Evolutionary conservation across 2,329 filamentous ascomycete genomes (phyloP), one percentile per base, ranked within the genome.

Genomic region (Colletotrichum sp.): DNA sequence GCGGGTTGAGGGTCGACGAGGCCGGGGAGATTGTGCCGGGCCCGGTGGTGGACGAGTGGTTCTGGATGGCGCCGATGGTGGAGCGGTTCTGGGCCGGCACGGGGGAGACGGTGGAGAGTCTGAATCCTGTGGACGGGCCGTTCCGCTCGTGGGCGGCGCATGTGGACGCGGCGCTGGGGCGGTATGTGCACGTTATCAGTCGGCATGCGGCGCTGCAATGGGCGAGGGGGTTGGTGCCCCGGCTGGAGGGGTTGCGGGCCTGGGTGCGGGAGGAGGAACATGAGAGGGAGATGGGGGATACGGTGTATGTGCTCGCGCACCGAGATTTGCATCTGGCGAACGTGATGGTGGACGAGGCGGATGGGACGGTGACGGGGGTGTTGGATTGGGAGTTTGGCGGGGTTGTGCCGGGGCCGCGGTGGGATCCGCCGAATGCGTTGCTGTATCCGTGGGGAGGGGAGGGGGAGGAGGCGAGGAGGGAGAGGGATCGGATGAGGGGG

Each of bases 381-480:
- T 62, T 88, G 6, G 86, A 88, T 75, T 88, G 86, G 85, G 85
- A 88, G 72, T 87, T 70, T 34, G 68, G 36, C 5, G 68, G 68
- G 7, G 69, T 71, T 7, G 69, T 71, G 60, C 69, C 69, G 2
- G 69, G 69, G 24, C 69, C 60, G 60, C 18, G 69, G 13, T 71
- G 69, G 69, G 69, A 71, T 24, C 69, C 69, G 49, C 69, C 69
- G 10, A 71, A 71, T 15, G 69, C 69, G 10, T 65, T 71, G 13
- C 39, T 71, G 60, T 71, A 59, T 24, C 69, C 69, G 26, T 71
- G 69, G 69, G 69, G 69, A 15, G 69, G 39, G 7, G 60, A 28
- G 3, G 60, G 49, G 5, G 28, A 36, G 6, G 44, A 30, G 18
- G 64, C 64, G 8, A 67, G 10, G 64, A 26, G 13, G 39, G 64